Evolutionary conservation across 2,329 filamentous ascomycete genomes (phyloP).

Genomic region (Fusarium scirpi): DNA sequence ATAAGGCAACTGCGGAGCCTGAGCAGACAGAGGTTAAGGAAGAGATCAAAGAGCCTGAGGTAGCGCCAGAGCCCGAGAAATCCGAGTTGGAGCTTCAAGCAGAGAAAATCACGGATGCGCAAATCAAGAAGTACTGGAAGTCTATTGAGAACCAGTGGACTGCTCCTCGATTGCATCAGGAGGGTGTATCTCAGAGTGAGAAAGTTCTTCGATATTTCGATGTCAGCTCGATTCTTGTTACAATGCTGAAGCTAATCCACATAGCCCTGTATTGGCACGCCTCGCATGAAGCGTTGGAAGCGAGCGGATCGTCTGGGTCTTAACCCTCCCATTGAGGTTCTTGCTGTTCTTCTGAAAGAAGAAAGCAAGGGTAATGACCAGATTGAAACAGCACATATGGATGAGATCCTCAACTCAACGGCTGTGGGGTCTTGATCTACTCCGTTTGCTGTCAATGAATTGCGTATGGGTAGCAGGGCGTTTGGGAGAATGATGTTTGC

Average conservation of each 20-base stretch:
- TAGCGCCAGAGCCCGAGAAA: slow-evolving; percentile 54
- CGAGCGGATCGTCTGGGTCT: slow-evolving; percentile 85
- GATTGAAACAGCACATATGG: slow-evolving; percentile 78
- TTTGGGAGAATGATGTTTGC: slow-evolving; percentile 32
- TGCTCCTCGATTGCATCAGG: slow-evolving; percentile 81
- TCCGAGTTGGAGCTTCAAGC: slow-evolving; percentile 69
- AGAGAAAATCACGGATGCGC: slow-evolving; percentile 71
- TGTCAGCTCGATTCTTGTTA: slow-evolving; percentile 65
- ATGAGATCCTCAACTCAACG: slow-evolving; percentile 70
- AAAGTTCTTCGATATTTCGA: slow-evolving; percentile 94
- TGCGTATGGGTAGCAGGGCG: slow-evolving; percentile 39
- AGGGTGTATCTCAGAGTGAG: slow-evolving; percentile 77
- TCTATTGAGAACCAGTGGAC: slow-evolving; percentile 75
- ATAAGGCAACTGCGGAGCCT: slow-evolving; percentile 31
- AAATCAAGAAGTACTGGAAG: slow-evolving; percentile 84
- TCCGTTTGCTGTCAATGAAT: slow-evolving; percentile 7
- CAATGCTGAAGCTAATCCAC: slow-evolving; percentile 3
- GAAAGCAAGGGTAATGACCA: slow-evolving; percentile 66
- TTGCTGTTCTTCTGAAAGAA: slow-evolving; percentile 84
- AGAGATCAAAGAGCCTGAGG: slow-evolving; percentile 40
- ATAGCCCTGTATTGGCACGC: slow-evolving; percentile 85
- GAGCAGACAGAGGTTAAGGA: slow-evolving; percentile 39
- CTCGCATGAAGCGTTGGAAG: slow-evolving; percentile 86
- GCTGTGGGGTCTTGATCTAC: slow-evolving; percentile 53
- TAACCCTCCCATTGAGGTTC: slow-evolving; percentile 89